Conservation (phyloP, 345 rosid species). For the Murraya paniculata region DNA sequence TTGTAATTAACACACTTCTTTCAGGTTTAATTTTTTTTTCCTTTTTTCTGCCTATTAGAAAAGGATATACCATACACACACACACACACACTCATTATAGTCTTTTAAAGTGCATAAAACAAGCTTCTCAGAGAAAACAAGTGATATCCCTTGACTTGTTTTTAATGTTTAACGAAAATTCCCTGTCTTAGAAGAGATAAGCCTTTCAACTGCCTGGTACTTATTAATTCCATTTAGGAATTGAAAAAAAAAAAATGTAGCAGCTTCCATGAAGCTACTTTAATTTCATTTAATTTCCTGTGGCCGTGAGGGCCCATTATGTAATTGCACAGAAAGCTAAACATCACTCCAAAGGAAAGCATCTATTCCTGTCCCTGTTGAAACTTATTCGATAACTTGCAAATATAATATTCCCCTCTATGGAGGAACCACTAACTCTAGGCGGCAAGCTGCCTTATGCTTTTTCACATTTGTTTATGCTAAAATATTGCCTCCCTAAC, state of each 20-base stretch:
- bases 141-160: no score
- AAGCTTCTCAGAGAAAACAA: background rate
- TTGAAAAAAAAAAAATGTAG: background rate
- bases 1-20: background rate
- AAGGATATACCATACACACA: no score
- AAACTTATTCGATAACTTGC: background rate
- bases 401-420: background rate
- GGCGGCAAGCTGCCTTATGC: background rate
- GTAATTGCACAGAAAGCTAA: background rate
- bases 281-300: background rate
- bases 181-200: background rate
- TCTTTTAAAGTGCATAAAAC: background rate
- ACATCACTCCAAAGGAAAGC: conserved; percentile 13
- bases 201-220: background rate
- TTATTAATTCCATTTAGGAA: background rate
- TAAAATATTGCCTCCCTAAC: background rate
- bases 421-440: background rate
- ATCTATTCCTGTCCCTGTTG: background rate
- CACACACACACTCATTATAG: background rate
- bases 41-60: background rate
- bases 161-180: background rate
- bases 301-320: background rate
- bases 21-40: background rate
- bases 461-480: background rate
- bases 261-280: background rate